Evolutionary conservation across 1,284 basidiomycete genomes (phyloP).

Genomic region (Tylopilus sp.): DNA sequence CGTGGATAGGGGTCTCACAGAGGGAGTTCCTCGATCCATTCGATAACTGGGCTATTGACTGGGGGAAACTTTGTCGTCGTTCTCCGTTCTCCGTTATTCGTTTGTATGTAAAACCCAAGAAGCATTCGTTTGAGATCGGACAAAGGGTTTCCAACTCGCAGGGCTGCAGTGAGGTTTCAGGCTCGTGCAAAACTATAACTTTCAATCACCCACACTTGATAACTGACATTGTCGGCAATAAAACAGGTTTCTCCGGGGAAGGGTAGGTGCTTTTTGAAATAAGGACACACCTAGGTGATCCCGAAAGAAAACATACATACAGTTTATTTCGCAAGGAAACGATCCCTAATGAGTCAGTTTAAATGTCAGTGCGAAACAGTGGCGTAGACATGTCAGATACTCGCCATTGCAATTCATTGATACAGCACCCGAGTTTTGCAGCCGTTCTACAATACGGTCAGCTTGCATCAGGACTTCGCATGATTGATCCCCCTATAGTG

Average conservation of each 20-base stretch:
- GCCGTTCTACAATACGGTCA: too few relatives aligned
- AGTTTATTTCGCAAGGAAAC: background rate
- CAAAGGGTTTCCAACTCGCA: background rate
- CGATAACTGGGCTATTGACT: too few relatives aligned
- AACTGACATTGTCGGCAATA: background rate
- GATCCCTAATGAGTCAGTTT: background rate
- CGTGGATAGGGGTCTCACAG: too few relatives aligned
- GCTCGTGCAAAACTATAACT: background rate
- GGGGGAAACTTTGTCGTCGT: too few relatives aligned
- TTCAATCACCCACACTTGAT: background rate
- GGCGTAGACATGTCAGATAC: background rate
- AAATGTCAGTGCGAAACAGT: background rate
- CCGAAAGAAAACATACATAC: background rate
- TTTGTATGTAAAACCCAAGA: too few relatives aligned
- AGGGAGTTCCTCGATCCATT: too few relatives aligned
- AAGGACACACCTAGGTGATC: background rate
- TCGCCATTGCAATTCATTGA: background rate
- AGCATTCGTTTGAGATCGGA: too few relatives aligned
- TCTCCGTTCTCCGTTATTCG: too few relatives aligned
- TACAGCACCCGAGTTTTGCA: too few relatives aligned
- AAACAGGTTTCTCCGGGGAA: background rate
- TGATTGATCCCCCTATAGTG: background rate
- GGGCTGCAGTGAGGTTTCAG: background rate
- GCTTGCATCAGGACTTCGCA: background rate
- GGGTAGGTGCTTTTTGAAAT: background rate